These are phyloP conservation scores for Ogataea philodendri DNA, from an alignment of 805 yeast genomes.

Conservation along the genomic window DNA sequence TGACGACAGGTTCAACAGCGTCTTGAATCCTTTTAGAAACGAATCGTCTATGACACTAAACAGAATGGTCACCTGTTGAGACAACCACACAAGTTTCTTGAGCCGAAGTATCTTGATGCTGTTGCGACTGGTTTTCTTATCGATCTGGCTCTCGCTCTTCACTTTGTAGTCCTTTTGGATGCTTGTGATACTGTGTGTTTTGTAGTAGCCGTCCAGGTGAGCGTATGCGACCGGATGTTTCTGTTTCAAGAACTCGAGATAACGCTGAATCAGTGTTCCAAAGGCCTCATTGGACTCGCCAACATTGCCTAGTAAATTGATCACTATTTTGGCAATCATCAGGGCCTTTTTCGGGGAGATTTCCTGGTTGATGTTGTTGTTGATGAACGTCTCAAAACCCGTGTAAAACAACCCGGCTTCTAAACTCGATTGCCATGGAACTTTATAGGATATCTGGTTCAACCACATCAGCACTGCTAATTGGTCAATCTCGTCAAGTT, in stretches of 20 bases:
- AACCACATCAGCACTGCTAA: conserved; percentile 26
- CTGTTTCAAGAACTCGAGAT: conserved; percentile 15
- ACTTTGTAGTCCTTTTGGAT: conserved; percentile 22
- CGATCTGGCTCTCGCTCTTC: conserved; percentile 7
- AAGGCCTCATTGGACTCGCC: conserved; percentile 15
- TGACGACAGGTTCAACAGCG: conserved; percentile 28
- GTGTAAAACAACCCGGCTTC: conserved; percentile 16
- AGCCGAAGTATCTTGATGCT: conserved; percentile 25
- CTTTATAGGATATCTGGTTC: conserved; percentile 25
- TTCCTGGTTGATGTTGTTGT: conserved; percentile 1
- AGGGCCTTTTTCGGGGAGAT: conserved; percentile 18
- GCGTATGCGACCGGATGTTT: conserved; percentile 18
- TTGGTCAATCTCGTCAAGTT: conserved; percentile 22
- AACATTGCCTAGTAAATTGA: conserved; percentile 18
- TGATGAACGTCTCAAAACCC: conserved; percentile 19
- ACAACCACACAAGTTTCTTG: conserved; percentile 34
- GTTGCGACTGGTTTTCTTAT: conserved; percentile 13
- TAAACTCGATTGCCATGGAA: conserved; percentile 25
- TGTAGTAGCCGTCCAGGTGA: conserved; percentile 17
- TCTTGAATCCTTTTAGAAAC: conserved; percentile 30
- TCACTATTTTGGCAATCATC: conserved; percentile 25
- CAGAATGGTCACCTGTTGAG: conserved; percentile 28
- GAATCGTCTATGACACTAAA: conserved; percentile 25
- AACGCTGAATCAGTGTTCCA: conserved; percentile 21
- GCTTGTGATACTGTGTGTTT: conserved; percentile 18